Conservation (phyloP, 129 eudicot genomes). For the Helianthus annuus region DNA sequence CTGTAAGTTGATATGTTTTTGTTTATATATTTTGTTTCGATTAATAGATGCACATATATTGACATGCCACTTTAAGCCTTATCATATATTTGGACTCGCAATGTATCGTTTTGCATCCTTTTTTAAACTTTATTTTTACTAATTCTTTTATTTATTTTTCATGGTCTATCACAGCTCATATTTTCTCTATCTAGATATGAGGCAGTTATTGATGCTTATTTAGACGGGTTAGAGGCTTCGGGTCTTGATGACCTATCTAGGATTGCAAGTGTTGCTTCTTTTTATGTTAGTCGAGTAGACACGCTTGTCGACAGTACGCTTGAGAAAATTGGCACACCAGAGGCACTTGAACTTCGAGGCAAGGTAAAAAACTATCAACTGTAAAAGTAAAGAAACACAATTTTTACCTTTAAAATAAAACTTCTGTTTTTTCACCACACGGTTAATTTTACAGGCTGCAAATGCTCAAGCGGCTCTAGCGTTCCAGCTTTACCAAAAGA, state of each 20-base stretch:
- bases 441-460: constrained; percentile 66
- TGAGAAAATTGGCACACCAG: constrained; percentile 95
- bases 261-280: constrained; percentile 97
- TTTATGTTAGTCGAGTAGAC: constrained; percentile 98
- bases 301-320: constrained; percentile 93
- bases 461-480: constrained; percentile 99
- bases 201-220: constrained; percentile 97
- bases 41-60: too few species aligned
- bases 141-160: neutral
- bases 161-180: constrained; percentile 63
- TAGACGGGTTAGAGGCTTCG: constrained; percentile 95
- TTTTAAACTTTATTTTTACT: neutral
- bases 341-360: constrained; percentile 96
- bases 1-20: constrained; percentile 60
- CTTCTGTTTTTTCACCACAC: neutral
- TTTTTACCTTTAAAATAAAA: neutral
- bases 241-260: constrained; percentile 86
- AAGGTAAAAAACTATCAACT: constrained; percentile 52
- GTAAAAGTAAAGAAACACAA: neutral
- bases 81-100: neutral
- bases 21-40: neutral
- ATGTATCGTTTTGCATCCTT: neutral
- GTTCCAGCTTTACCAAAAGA: constrained; percentile 93
- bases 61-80: neutral
- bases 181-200: constrained; percentile 93